Conservation (phyloP, 352 stramenopile genomes). For the Pythium plurisporium region DNA sequence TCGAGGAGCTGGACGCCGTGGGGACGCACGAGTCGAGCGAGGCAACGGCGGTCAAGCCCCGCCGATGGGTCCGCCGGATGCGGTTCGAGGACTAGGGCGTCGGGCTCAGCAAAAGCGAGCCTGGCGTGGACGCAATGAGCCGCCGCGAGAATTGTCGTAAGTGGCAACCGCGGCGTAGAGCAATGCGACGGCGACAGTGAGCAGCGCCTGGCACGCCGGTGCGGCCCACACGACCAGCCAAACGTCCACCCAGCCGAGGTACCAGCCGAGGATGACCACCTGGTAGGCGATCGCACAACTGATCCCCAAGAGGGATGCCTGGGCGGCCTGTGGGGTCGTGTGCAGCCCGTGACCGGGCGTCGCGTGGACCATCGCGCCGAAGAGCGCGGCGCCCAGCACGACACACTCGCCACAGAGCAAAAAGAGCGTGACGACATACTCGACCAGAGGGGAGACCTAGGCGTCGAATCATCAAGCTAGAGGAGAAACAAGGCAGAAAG, state of each 20-base stretch:
- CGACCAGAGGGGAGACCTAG: not conserved
- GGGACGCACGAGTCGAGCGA: not conserved
- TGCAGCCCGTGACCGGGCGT: not conserved
- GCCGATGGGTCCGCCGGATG: constrained; percentile 29
- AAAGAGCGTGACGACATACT: not conserved
- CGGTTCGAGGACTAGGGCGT: constrained; percentile 41
- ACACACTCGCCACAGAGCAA: constrained; percentile 18
- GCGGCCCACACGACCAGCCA: constrained; percentile 9
- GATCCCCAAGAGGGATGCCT: not conserved
- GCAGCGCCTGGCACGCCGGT: constrained; percentile 11
- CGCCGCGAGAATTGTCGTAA: no score
- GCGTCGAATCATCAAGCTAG: not conserved
- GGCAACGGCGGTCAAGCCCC: constrained; percentile 8
- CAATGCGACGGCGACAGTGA: constrained; percentile 10
- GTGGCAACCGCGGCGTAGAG: constrained; percentile 6
- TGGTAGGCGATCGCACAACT: constrained; percentile 11
- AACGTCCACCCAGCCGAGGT: not conserved
- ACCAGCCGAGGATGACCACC: constrained; percentile 12
- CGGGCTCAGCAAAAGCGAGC: not conserved
- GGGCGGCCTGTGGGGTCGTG: not conserved
- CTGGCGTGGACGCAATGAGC: no score
- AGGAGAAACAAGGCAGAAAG: not conserved
- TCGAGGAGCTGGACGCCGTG: constrained; percentile 5
- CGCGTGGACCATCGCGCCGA: constrained; percentile 9
- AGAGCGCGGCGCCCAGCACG: constrained; percentile 9